Conservation (phyloP, 116 monocot species). For the Phalaenopsis hybrid region DNA sequence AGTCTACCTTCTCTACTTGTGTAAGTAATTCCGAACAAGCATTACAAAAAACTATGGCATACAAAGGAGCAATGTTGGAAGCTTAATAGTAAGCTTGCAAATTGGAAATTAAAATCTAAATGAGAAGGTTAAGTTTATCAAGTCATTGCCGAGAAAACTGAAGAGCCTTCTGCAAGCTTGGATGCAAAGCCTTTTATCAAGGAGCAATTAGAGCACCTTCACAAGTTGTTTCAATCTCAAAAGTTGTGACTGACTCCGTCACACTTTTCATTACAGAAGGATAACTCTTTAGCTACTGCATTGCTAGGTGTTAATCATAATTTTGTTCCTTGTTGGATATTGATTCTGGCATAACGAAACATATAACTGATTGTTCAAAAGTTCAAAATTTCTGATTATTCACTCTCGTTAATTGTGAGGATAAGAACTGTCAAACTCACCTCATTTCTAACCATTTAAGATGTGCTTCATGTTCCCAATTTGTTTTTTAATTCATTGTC, state of each 20-base stretch:
- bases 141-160: neutral
- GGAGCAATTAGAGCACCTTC: conserved; percentile 5
- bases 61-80: too few relatives aligned
- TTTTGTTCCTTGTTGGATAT: neutral
- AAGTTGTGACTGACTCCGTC: neutral
- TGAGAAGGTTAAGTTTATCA: neutral
- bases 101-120: neutral
- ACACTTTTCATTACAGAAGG: neutral
- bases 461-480: too few relatives aligned
- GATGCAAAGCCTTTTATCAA: neutral
- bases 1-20: too few relatives aligned
- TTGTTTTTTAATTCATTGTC: too few relatives aligned
- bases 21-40: too few relatives aligned
- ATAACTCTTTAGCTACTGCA: neutral
- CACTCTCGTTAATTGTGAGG: neutral
- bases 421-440: neutral
- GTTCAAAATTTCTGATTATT: neutral
- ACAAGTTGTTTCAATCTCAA: conserved; percentile 3
- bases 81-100: neutral
- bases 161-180: neutral
- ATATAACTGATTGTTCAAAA: neutral
- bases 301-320: neutral
- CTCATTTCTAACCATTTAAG: too few relatives aligned
- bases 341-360: neutral
- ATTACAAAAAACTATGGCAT: too few relatives aligned